These are phyloP conservation scores for Anthracocystis panici-leucophaei DNA, from an alignment of 1,284 basidiomycete species.

Conservation along the genomic window DNA sequence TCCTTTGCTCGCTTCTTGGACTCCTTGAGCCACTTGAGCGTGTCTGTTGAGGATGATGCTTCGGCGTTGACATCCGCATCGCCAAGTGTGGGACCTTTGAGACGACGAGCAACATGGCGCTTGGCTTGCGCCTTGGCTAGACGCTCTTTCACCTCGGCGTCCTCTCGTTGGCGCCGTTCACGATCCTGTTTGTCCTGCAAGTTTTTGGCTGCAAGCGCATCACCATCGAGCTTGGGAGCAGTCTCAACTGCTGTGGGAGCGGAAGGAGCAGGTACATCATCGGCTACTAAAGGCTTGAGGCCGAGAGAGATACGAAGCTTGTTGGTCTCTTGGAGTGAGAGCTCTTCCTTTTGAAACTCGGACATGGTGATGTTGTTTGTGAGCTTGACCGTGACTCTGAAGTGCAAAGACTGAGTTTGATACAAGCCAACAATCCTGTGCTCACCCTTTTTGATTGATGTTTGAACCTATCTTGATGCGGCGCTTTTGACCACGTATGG, in stretches of 20 bases:
- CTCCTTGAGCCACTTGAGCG: slow-evolving; percentile 88
- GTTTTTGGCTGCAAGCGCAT: slow-evolving; percentile 69
- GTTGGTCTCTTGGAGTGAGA: slow-evolving; percentile 97
- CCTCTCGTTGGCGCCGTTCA: slow-evolving; percentile 79
- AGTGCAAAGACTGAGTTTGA: slow-evolving; percentile 5
- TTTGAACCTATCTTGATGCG: not conserved
- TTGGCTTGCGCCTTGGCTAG: slow-evolving; percentile 77
- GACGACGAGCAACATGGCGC: slow-evolving; percentile 86
- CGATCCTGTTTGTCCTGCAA: slow-evolving; percentile 74
- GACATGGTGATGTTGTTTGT: slow-evolving; percentile 60
- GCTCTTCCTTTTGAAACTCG: slow-evolving; percentile 75
- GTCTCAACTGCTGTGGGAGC: slow-evolving; percentile 39
- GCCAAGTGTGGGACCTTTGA: slow-evolving; percentile 89
- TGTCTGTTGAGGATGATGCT: slow-evolving; percentile 71
- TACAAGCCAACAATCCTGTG: slow-evolving; percentile 19
- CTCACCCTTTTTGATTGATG: slow-evolving; percentile 42
- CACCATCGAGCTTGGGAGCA: slow-evolving; percentile 53
- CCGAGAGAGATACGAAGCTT: slow-evolving; percentile 94
- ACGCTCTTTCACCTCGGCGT: slow-evolving; percentile 73
- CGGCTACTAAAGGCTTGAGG: slow-evolving; percentile 87
- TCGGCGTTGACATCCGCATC: slow-evolving; percentile 71
- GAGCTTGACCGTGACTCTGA: slow-evolving; percentile 29
- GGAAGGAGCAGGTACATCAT: slow-evolving; percentile 58
- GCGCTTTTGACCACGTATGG: no score
- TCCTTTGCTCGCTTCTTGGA: slow-evolving; percentile 87